phyloP scores from a whole-genome alignment of 139 green algal genomes.

The Mesotaenium endlicherianum region DNA sequence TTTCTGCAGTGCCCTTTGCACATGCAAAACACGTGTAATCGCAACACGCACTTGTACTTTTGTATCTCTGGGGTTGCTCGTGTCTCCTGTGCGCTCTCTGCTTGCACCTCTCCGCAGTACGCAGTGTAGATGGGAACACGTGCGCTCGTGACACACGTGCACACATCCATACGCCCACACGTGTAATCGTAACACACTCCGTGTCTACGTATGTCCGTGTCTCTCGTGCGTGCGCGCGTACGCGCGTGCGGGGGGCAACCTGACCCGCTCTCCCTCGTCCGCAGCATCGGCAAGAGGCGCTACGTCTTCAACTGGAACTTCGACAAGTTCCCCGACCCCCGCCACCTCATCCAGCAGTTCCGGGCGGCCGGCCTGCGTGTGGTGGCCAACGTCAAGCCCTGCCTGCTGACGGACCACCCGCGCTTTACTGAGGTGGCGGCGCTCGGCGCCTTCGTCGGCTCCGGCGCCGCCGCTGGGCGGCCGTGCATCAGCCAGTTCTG shows the following conservation, averaged over 20 bases:
- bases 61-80: too few relatives aligned
- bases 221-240: neutral
- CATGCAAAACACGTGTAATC: too few relatives aligned
- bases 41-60: too few relatives aligned
- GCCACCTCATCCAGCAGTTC: slow-evolving; percentile 11
- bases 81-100: too few relatives aligned
- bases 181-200: too few relatives aligned
- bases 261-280: neutral
- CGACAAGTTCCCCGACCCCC: slow-evolving; percentile 36
- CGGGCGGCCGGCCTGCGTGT: slow-evolving; percentile 19
- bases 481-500: slow-evolving; percentile 44
- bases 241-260: neutral
- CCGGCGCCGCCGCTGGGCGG: neutral
- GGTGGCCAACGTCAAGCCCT: slow-evolving; percentile 42
- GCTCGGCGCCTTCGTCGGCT: neutral
- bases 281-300: slow-evolving; percentile 32
- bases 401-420: slow-evolving; percentile 35
- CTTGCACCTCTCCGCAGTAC: too few relatives aligned
- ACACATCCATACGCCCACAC: too few relatives aligned
- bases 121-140: too few relatives aligned
- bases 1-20: too few relatives aligned
- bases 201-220: neutral
- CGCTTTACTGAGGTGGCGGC: neutral
- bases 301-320: slow-evolving; percentile 50
- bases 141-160: too few relatives aligned